Base-by-base conservation (phyloP, 306 rosid genomes). In the Medicago ruthenica region DNA sequence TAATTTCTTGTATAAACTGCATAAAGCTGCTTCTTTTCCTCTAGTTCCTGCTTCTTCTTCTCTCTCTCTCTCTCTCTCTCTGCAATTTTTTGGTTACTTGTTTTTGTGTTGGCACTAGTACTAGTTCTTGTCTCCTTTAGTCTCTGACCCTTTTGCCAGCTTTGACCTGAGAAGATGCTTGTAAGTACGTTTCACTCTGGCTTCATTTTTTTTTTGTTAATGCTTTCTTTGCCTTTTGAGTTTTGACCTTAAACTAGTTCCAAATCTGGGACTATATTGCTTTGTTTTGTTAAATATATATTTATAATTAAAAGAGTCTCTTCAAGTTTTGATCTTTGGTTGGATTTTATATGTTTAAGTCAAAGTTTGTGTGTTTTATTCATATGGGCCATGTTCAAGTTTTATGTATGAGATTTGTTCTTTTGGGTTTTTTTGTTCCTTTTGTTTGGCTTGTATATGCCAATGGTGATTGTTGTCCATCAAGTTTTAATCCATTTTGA, bases 131-230 rank as follows among this genome's bases (percentile, higher is more conserved):
- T 83, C 88, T 55, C 55, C 83, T 55, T 78, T 80, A 81, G 85
- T 72, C 87, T 55, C 86, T 76, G 77, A 85, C 84, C 34, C 55
- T 72, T 27, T 71, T 87, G 65, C 77, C 77, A 83, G 87, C 88
- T 81, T 91, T 88, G 87, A 87, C 91, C 73, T 83, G 82, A 82
- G 93, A 96, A 86, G 92, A 88, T 96, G 97, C 93, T 90, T 89
- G 99, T 96, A 96, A 92, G 98, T 96, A 90, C 93, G 98, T 96
- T 92, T 86, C 84, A 77, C 80, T 87, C 69, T 77, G 76, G 53
- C 65, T 65, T 76, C 80, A 63, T 55, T 37, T 24, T 34, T 31
- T 34, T 34, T 45, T 27, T 21, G 50, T 21, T 27, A 47, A 6
- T 70, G 73, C 14, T 83, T 59, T 77, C 73, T 77, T 71, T 61